These are phyloP conservation scores for Zasmidium angulare DNA, from an alignment of 2,329 filamentous ascomycete genomes.

Conservation along the genomic window DNA sequence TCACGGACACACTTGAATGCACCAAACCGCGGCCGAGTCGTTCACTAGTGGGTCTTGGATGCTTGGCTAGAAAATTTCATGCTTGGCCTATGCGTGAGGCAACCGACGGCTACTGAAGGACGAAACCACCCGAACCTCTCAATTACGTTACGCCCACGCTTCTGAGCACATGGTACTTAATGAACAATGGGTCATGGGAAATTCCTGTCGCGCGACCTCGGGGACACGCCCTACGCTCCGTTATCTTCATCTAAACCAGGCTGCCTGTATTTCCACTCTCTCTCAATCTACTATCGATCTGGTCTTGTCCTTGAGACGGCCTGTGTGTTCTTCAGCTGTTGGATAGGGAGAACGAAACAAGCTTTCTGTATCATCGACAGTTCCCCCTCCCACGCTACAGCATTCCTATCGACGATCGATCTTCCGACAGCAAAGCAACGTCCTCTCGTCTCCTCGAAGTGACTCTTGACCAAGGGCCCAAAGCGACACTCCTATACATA, in stretches of 20 bases:
- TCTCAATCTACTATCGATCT: neutral
- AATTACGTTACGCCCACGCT: conserved; percentile 4
- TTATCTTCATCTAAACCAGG: neutral
- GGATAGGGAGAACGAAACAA: conserved; percentile 10
- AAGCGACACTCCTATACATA: conserved; percentile 1
- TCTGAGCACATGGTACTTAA: neutral
- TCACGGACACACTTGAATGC: neutral
- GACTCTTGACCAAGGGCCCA: conserved; percentile 1
- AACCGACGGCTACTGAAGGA: conserved; percentile 1
- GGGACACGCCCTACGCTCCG: neutral
- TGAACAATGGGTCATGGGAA: conserved; percentile 6
- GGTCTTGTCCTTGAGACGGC: too few species aligned
- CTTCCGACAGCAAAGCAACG: neutral
- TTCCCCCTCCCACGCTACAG: neutral
- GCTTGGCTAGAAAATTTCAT: conserved; percentile 3
- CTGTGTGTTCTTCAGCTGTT: neutral
- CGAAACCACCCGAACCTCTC: neutral
- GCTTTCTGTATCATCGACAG: conserved; percentile 9
- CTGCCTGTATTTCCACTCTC: neutral
- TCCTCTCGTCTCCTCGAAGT: neutral
- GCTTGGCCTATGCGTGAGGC: neutral
- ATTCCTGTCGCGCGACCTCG: neutral
- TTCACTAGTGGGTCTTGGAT: neutral
- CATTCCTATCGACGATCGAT: conserved; percentile 1
- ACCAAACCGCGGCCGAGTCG: neutral